Base-by-base conservation (phyloP, 805 yeast genomes). In the Saccharomycopsis oosterbeekiorum region DNA sequence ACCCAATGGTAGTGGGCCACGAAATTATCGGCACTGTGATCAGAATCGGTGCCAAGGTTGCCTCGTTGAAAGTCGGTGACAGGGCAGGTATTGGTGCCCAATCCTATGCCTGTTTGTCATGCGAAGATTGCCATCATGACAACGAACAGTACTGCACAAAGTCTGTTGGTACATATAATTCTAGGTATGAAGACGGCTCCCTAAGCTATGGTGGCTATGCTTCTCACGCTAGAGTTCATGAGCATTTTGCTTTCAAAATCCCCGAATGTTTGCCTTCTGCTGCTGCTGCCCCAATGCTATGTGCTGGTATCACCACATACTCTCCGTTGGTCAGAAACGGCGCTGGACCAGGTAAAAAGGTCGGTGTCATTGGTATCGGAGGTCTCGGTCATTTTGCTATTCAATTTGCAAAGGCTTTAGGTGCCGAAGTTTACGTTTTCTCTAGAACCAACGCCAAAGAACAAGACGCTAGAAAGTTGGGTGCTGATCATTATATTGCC, bases 11-110 rank as follows among this genome's bases (percentile, higher is more conserved):
- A 65, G 86, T 82, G n/a, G 90, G 90, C 39, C 89, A 85, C 70
- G 89, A 85, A 70, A 78, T 85, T 65, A 74, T 85, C 55, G 89
- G 89, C 53, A 75, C 70, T 42, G 85, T 85, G 34, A 76, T 81
- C 19, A 77, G 75, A 42, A 75, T 86, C 50, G 96, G 94, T 59
- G 66, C 76, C n/a, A 74, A 79, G 41, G 83, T 87, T 65, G 71
- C 72, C 10, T 62, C 67, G 57, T 59, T 78, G 73, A 74, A 81
- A 77, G 70, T 85, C 19, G 96, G 96, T 60, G 85, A 89, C 66
- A 77, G 89, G 65, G 94, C 87, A 34, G 96, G 93, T 60, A 79
- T 87, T 57, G 96, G 96, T 67, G 93, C 94, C 29, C 84, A 82
- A 68, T 76, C 79, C 29, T 75, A 74, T 62, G 75, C 87, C 43